Evolutionary conservation across 2,329 filamentous ascomycete species (phyloP), one percentile per base, ranked within the genome.

Genomic region (Monosporascus sp.): DNA sequence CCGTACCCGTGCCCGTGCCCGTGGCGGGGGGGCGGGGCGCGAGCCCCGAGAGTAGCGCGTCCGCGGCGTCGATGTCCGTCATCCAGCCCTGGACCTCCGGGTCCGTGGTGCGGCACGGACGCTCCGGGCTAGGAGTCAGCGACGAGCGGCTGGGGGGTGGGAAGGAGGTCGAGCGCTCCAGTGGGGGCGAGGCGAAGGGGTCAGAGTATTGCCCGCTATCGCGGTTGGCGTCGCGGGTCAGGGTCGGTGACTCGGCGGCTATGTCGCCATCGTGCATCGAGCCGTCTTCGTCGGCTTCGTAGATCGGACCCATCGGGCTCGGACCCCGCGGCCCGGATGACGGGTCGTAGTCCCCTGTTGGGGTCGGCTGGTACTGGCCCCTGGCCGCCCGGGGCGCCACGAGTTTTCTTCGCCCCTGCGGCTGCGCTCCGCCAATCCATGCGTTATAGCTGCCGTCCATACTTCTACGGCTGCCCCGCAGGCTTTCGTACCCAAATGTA

Each of bases 1-100:
- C 60, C 56, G 58, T 58, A 5, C 9, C 28, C 31, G n/a, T n/a
- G n/a, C n/a, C n/a, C n/a, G 11, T 51, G 51, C 9, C 60, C 56
- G 58, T 58, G 7, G 62, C 54, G 4, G 62, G 59, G 41, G 58
- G 59, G 37, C 64, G 63, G n/a, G 71, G 70, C 64, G 76, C 73
- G 47, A 73, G 74, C 2, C 71, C 64, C 2, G 74, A 70, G 18
- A 83, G 70, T 8, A 84, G 69, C 1, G 77, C 73, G 55, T 82
- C 79, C 1, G 78, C 75, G 2, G 75, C 78, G 55, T 83, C 79
- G 1, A 82, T 72, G 37, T 82, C 79, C 0, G 75, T 74, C 46
- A 81, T 79, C 81, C 81, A 84, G 56, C 79, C 77, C 52, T 79
- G 78, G 2, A 84, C 80, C 35, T 83, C 81, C 0, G 76, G 76